Evolutionary conservation across 306 rosid genomes (phyloP).

Genomic region (Geum urbanum): DNA sequence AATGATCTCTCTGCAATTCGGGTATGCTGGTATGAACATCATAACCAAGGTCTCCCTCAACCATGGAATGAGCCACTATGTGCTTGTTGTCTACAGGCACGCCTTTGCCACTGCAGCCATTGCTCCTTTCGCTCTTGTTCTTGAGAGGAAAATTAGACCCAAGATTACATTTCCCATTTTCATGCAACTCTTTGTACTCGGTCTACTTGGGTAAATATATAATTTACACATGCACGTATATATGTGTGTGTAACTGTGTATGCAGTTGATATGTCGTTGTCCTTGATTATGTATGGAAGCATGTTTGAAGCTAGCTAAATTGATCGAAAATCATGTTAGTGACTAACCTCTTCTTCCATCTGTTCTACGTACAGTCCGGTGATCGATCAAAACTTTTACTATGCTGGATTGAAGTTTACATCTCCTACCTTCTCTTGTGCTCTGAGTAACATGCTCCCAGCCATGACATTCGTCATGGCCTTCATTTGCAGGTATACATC

Average conservation of each 20-base stretch:
- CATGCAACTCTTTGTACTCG: slow-evolving; percentile 64
- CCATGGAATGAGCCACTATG: slow-evolving; percentile 90
- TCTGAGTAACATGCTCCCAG: slow-evolving; percentile 86
- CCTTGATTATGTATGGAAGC: no score
- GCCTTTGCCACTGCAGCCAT: slow-evolving; percentile 71
- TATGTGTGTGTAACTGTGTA: no score
- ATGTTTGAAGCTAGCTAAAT: neutral
- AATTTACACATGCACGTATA: no score
- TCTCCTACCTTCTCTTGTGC: slow-evolving; percentile 94
- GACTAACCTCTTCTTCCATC: neutral
- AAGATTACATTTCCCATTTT: slow-evolving; percentile 60
- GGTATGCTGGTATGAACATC: slow-evolving; percentile 84
- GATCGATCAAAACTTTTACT: slow-evolving; percentile 90
- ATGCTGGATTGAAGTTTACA: slow-evolving; percentile 77
- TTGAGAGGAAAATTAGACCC: slow-evolving; percentile 79
- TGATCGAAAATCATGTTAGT: no score
- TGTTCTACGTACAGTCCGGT: slow-evolving; percentile 49
- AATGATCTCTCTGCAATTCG: slow-evolving; percentile 75
- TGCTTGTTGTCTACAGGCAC: slow-evolving; percentile 86
- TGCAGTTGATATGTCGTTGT: no score
- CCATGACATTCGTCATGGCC: slow-evolving; percentile 87
- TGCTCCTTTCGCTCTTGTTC: slow-evolving; percentile 66
- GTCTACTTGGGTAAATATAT: slow-evolving; percentile 67
- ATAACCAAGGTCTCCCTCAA: slow-evolving; percentile 75
- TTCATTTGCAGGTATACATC: slow-evolving; percentile 59